These are phyloP conservation scores for Pyracantha coccinea DNA, from an alignment of 331 rosid genomes.

Conservation along the genomic window DNA sequence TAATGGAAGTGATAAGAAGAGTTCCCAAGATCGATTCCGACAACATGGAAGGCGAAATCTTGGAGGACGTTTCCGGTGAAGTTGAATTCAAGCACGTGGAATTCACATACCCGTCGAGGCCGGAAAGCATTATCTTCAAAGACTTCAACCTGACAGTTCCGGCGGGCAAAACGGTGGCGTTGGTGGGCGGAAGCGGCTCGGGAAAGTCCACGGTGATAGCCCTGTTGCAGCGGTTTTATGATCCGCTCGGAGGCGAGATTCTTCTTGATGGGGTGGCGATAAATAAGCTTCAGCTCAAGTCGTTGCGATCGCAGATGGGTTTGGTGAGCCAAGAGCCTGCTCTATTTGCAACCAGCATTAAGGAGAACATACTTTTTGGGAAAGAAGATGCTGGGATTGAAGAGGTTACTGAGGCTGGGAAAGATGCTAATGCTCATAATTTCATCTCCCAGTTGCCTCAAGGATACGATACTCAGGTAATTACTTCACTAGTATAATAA, in stretches of 20 bases:
- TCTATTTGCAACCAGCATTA: constrained; percentile 67
- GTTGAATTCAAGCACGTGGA: constrained; percentile 53
- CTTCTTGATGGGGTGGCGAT: constrained; percentile 57
- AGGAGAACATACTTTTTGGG: constrained; percentile 78
- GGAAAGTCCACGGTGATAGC: constrained; percentile 79
- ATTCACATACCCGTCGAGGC: constrained; percentile 81
- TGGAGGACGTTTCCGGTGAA: constrained; percentile 42
- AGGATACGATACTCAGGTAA: constrained; percentile 83
- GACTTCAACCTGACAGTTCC: constrained; percentile 51
- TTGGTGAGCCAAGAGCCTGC: constrained; percentile 92
- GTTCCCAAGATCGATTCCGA: constrained; percentile 81
- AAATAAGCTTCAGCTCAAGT: constrained; percentile 52
- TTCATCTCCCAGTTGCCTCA: constrained; percentile 65
- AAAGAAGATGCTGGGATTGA: constrained; percentile 62
- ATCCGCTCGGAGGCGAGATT: constrained; percentile 64
- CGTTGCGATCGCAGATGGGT: constrained; percentile 88
- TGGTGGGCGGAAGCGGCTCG: constrained; percentile 84
- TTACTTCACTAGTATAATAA: too few species aligned
- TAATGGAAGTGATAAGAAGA: constrained; percentile 62
- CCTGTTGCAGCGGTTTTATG: constrained; percentile 74
- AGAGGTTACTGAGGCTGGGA: constrained; percentile 55
- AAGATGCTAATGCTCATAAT: constrained; percentile 80
- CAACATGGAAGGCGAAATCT: constrained; percentile 46
- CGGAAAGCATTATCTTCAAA: constrained; percentile 46
- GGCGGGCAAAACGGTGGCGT: constrained; percentile 59